These are phyloP conservation scores for Pyrrhoderma noxium DNA, from an alignment of 1,284 basidiomycete genomes.

Conservation along the genomic window DNA sequence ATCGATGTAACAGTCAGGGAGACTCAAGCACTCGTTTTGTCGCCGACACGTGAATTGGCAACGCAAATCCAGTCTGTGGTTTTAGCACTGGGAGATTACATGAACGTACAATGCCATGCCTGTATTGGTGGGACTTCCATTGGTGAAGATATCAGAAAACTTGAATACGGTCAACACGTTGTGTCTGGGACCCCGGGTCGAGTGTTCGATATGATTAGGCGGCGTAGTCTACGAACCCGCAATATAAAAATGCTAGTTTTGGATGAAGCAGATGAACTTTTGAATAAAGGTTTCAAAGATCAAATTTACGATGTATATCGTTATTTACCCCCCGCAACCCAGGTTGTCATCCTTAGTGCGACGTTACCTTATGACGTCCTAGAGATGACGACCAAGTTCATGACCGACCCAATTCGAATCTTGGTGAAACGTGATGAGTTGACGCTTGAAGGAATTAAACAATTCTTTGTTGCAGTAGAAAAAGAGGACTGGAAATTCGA, in stretches of 20 bases:
- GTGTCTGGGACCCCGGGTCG: slow-evolving; percentile 97
- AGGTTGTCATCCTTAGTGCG: slow-evolving; percentile 94
- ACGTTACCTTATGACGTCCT: slow-evolving; percentile 96
- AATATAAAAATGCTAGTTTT: slow-evolving; percentile 99
- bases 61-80: slow-evolving; percentile 99
- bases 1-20: slow-evolving; percentile 95
- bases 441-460: slow-evolving; percentile 98
- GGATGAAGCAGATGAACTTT: slow-evolving; percentile 95
- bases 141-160: slow-evolving; percentile 96
- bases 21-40: slow-evolving; percentile 94
- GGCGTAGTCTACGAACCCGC: slow-evolving; percentile 87
- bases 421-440: slow-evolving; percentile 99
- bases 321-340: slow-evolving; percentile 96
- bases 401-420: slow-evolving; percentile 98
- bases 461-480: slow-evolving; percentile 99
- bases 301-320: slow-evolving; percentile 99
- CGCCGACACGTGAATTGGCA: slow-evolving; percentile 91
- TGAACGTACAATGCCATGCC: slow-evolving; percentile 99
- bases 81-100: slow-evolving; percentile 95
- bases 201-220: slow-evolving; percentile 99
- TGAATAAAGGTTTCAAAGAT: slow-evolving; percentile 99
- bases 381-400: slow-evolving; percentile 99
- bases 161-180: slow-evolving; percentile 97
- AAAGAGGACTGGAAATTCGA: slow-evolving; percentile 99
- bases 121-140: slow-evolving; percentile 98